Conservation (phyloP, 768 basidiomycete genomes). For the Trametes cubensis region DNA sequence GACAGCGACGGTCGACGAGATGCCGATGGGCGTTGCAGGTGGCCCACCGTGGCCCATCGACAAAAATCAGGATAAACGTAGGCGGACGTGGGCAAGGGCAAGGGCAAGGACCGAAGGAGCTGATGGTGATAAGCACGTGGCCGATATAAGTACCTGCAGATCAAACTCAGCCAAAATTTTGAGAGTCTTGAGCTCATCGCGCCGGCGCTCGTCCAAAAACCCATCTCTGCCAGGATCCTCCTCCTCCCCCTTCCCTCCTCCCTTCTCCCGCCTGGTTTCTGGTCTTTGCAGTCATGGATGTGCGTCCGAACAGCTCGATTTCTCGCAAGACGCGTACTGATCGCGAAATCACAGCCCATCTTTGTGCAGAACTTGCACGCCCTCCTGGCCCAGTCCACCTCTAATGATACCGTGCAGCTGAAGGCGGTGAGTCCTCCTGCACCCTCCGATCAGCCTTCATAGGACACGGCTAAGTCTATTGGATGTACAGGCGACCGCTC, state of each 20-base stretch:
- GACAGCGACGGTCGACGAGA: background rate
- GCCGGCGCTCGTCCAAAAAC: slow-evolving; percentile 13
- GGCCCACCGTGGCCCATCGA: background rate
- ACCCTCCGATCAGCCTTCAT: slow-evolving; percentile 14
- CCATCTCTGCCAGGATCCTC: slow-evolving; percentile 10
- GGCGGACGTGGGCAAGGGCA: background rate
- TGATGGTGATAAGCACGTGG: slow-evolving; percentile 23
- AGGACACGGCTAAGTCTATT: slow-evolving; percentile 2
- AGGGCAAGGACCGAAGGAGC: background rate
- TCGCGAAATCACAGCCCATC: slow-evolving; percentile 48
- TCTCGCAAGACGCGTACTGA: slow-evolving; percentile 1
- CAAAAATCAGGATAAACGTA: background rate
- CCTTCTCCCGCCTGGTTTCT: slow-evolving; percentile 2
- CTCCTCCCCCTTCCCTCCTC: slow-evolving; percentile 6
- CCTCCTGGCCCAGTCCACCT: slow-evolving; percentile 82
- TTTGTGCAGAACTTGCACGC: slow-evolving; percentile 83
- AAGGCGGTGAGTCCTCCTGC: slow-evolving; percentile 70
- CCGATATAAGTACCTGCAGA: slow-evolving; percentile 12
- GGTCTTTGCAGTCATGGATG: slow-evolving; percentile 20
- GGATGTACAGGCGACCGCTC: slow-evolving; percentile 75
- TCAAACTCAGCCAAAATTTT: slow-evolving; percentile 34
- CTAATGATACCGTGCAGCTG: slow-evolving; percentile 85
- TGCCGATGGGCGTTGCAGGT: background rate
- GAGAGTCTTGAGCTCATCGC: slow-evolving; percentile 8
- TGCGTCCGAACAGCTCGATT: background rate